phyloP scores from a whole-genome alignment of 2,329 filamentous ascomycete species.

The Fusarium sp. region DNA sequence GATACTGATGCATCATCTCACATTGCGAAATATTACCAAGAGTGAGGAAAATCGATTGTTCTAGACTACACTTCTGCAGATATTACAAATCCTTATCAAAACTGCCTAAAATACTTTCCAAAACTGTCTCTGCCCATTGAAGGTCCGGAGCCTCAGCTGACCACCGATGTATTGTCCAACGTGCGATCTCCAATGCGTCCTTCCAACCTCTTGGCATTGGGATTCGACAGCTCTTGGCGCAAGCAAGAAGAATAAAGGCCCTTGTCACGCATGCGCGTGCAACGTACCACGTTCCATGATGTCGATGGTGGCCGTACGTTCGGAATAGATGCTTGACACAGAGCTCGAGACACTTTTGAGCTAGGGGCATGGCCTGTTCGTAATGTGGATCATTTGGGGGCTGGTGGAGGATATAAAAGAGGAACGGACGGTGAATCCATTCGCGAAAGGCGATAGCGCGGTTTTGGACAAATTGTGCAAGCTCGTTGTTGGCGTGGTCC shows the following conservation, averaged over 20 bases:
- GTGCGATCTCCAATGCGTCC: not conserved
- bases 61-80: too few species aligned
- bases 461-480: not conserved
- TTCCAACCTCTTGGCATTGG: not conserved
- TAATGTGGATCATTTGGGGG: not conserved
- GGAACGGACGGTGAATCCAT: constrained; percentile 2
- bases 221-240: not conserved
- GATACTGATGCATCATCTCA: not conserved
- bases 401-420: not conserved
- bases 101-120: not conserved
- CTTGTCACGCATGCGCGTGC: not conserved
- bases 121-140: not conserved
- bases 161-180: not conserved
- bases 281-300: constrained; percentile 4
- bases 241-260: not conserved
- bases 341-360: not conserved
- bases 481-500: not conserved
- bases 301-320: not conserved
- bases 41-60: too few species aligned
- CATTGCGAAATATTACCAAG: not conserved
- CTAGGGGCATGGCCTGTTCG: not conserved
- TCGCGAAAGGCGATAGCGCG: constrained; percentile 1
- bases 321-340: not conserved
- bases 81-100: too few species aligned
- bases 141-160: not conserved